Base-by-base conservation (phyloP, 148 eudicot species). In the Vaccinium vitisidaea region DNA sequence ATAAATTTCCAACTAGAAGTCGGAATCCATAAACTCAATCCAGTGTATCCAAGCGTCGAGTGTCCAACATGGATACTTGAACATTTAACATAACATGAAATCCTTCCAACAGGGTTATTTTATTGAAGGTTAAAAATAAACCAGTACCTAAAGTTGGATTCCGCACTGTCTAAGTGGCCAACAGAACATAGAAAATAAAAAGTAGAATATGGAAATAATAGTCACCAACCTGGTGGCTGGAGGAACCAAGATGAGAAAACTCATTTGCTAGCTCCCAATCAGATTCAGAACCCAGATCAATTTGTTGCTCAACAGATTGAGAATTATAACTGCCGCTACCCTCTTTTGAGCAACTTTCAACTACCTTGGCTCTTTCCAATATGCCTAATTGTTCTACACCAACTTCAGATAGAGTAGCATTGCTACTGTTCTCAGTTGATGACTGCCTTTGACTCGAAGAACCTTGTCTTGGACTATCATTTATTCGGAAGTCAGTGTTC, bases 321-420 rank as follows among this genome's bases (percentile, higher is more conserved):
- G 95, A 90, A 61, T 75, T 91, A 71, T 87, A 61, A 84, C 96
- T 90, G 87, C 94, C 92, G 61, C 89, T 88, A 43, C 87, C 80
- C 79, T 92, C 93, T 86, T 91, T 92, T 77, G 93, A 78, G 75
- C 85, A 84, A 59, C 84, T 46, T 52, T 90, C 92, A 48, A 67
- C 88, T 73, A 77, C 69, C 87, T 89, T 92, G 77, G 84, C 84
- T 71, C 81, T 84, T 5, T 85, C 87, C 58, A 16, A 3, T 32
- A 86, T 21, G 58, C 83, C 83, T 10, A 56, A 50, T 27, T 74
- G 88, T 65, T 86, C 92, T 65, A 69, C 74, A 39, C 86, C 92
- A 84, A 80, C 90, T 46, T 78, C 86, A 2, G 88, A 86, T 79
- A 80, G 81, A 6, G 86, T 83, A 23, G 78, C 85, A 54, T 86